These are phyloP conservation scores for Nemania bipapillata DNA, from an alignment of 2,329 filamentous ascomycete genomes.

Conservation along the genomic window DNA sequence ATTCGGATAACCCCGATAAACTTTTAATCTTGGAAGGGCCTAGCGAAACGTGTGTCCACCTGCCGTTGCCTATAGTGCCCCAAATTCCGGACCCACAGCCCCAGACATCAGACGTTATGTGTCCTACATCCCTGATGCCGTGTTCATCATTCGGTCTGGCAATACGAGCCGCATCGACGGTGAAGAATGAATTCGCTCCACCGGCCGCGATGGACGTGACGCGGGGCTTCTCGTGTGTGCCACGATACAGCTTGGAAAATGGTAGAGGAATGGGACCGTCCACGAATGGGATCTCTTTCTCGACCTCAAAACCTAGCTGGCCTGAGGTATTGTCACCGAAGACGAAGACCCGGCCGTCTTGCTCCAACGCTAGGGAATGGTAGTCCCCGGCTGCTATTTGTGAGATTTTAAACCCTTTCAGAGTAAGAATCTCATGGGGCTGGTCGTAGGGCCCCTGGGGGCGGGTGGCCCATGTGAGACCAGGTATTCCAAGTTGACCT, in stretches of 20 bases:
- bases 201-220: slow-evolving; percentile 86
- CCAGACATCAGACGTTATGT: slow-evolving; percentile 81
- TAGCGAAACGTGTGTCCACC: slow-evolving; percentile 87
- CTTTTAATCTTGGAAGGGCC: slow-evolving; percentile 82
- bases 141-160: slow-evolving; percentile 53
- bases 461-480: slow-evolving; percentile 80
- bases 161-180: slow-evolving; percentile 77
- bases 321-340: slow-evolving; percentile 93
- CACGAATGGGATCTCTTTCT: slow-evolving; percentile 68
- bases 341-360: slow-evolving; percentile 79
- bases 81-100: slow-evolving; percentile 86
- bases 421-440: slow-evolving; percentile 78
- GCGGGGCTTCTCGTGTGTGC: slow-evolving; percentile 69
- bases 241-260: slow-evolving; percentile 76
- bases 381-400: slow-evolving; percentile 86
- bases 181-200: slow-evolving; percentile 87
- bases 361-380: slow-evolving; percentile 83
- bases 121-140: slow-evolving; percentile 59
- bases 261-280: slow-evolving; percentile 78
- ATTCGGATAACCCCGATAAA: slow-evolving; percentile 86
- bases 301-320: slow-evolving; percentile 86
- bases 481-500: slow-evolving; percentile 88
- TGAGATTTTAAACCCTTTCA: slow-evolving; percentile 76
- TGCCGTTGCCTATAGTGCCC: slow-evolving; percentile 83
- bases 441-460: slow-evolving; percentile 82